Evolutionary conservation across 2,329 filamentous ascomycete species (phyloP), one percentile per base, ranked within the genome.

Genomic region (Elsinoe ampelina): DNA sequence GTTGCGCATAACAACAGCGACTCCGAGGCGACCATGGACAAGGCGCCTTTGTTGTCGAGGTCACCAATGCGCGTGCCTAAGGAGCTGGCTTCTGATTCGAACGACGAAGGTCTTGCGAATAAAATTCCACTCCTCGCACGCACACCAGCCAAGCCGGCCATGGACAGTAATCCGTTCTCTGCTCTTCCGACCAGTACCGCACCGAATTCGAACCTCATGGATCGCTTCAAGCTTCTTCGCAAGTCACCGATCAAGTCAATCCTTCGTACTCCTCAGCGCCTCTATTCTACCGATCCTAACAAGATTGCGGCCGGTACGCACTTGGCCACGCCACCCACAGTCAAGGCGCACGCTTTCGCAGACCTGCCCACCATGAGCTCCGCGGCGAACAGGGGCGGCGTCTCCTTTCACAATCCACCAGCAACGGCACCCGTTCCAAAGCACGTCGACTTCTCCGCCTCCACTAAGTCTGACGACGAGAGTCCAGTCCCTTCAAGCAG

Each of bases 401-500:
- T 43, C 67, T 83, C 32, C 78, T 78, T 54, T 55, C 17, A 36
- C 58, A 67, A 74, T 2, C 67, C 68, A 22, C 72, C 82, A 56
- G 83, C 82, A 4, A 89, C 86, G 1, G 86, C 86, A 6, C 83
- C 84, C 32, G 79, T 83, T 20, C 87, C 83, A 69, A 95, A 95
- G 73, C 85, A 81, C 57, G 88, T 95, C 35, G 84, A 87, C 52
- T 95, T 95, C 65, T 89, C 86, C 0, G 85, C 84, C 1, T 70
- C 35, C 80, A 87, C 61, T 61, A 73, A 67, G 63, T 69, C 58
- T 15, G 57, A 57, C 30, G 59, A 61, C n/a, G 47, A 58, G 12
- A 61, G 54, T 19, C 55, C 57, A 34, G 61, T 59, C 39, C 64
- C 61, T 3, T 66, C 58, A 41, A 63, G 57, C 62, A 62, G 47